Evolutionary conservation across 164 flowering plant genomes (phyloP).

Genomic region (Dillenia turbinata): DNA sequence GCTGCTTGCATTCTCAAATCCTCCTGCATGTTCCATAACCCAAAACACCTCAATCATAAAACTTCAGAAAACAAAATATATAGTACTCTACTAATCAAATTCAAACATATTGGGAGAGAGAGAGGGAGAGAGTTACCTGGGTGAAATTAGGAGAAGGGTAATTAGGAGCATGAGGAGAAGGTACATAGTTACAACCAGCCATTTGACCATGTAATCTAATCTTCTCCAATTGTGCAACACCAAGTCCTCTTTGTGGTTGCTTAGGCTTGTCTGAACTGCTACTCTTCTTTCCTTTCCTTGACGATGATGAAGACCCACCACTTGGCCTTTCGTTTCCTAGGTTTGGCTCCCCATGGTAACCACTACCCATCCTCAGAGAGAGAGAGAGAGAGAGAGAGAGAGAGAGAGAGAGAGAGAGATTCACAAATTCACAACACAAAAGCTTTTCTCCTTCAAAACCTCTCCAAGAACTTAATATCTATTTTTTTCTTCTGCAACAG

Average conservation of each 20-base stretch:
- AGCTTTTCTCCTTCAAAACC: no score
- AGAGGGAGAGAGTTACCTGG: constrained; percentile 25
- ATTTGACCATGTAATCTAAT: constrained; percentile 73
- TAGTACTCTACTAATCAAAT: no score
- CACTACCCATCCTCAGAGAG: constrained; percentile 36
- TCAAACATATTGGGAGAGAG: constrained; percentile 1
- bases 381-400: no score
- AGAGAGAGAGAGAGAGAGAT: no score
- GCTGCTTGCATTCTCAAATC: constrained; percentile 34
- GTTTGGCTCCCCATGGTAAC: constrained; percentile 55
- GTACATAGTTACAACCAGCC: constrained; percentile 28
- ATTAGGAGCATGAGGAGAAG: constrained; percentile 22
- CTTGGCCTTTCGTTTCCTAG: constrained; percentile 42
- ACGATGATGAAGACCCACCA: constrained; percentile 18
- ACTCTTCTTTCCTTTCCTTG: constrained; percentile 67
- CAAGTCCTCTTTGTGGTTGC: constrained; percentile 95
- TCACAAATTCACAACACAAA: no score
- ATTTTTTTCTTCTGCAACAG: no score
- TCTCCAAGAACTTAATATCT: no score
- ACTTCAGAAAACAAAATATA: no score
- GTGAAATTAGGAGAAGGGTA: constrained; percentile 18
- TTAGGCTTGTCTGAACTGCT: constrained; percentile 66
- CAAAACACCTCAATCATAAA: no score
- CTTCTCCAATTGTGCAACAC: constrained; percentile 95
- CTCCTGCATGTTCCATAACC: constrained; percentile 21